Conservation (phyloP, 768 basidiomycete species). For the Xanthoconium purpureum region DNA sequence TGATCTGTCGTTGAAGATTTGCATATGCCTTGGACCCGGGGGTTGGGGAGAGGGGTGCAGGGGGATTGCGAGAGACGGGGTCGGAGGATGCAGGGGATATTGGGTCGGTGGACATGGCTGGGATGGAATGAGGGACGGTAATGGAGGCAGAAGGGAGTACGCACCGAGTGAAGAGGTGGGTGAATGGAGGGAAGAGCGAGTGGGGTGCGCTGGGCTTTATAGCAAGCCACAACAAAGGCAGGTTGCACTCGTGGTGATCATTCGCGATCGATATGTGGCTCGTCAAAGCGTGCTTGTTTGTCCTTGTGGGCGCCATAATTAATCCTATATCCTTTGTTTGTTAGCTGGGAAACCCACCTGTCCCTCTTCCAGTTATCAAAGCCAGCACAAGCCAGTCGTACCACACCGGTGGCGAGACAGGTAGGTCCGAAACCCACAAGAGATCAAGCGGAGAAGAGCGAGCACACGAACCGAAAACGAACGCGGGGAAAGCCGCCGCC, state of each 20-base stretch:
- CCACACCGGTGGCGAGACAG: background rate
- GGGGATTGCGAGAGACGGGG: background rate
- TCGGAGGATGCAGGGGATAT: slow-evolving; percentile 10
- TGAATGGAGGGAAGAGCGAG: background rate
- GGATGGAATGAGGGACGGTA: background rate
- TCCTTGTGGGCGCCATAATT: slow-evolving; percentile 41
- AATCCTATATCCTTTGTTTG: slow-evolving; percentile 29
- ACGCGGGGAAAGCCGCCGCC: slow-evolving; percentile 1
- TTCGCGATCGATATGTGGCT: slow-evolving; percentile 32
- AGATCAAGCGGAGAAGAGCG: background rate
- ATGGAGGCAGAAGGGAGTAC: background rate
- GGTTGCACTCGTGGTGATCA: slow-evolving; percentile 23
- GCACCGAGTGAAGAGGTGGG: slow-evolving; percentile 2
- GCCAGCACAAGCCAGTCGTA: background rate
- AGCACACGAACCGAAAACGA: background rate
- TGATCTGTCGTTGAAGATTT: slow-evolving; percentile 17
- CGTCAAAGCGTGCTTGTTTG: slow-evolving; percentile 43
- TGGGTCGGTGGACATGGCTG: slow-evolving; percentile 15
- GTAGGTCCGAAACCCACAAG: background rate
- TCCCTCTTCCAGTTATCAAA: slow-evolving; percentile 4
- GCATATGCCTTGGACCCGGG: slow-evolving; percentile 22
- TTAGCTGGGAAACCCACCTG: slow-evolving; percentile 24
- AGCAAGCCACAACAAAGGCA: slow-evolving; percentile 25
- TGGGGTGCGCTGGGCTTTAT: slow-evolving; percentile 23
- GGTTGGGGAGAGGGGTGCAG: slow-evolving; percentile 5